Conservation (phyloP, 2,329 filamentous ascomycete species). For the Hypoxylon sp. region DNA sequence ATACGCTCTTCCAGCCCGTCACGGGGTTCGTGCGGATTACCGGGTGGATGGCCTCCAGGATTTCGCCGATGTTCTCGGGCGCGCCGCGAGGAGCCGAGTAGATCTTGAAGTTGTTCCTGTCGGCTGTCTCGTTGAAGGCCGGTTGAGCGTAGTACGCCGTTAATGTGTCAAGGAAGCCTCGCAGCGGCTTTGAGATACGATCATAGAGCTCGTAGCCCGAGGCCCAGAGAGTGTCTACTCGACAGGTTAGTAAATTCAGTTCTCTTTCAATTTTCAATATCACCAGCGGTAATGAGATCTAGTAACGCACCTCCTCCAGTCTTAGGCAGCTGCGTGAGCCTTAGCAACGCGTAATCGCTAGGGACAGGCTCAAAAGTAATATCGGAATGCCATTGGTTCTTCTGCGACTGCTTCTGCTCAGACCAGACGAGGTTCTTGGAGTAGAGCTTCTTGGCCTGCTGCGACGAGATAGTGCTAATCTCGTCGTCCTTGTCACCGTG, state of each 20-base stretch:
- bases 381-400: slow-evolving; percentile 67
- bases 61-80: slow-evolving; percentile 68
- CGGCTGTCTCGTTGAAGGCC: slow-evolving; percentile 58
- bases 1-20: slow-evolving; percentile 72
- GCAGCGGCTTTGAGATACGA: slow-evolving; percentile 63
- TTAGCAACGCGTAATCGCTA: slow-evolving; percentile 68
- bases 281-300: neutral
- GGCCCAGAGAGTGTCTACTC: slow-evolving; percentile 61
- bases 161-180: slow-evolving; percentile 63
- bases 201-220: slow-evolving; percentile 66
- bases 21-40: slow-evolving; percentile 74
- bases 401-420: slow-evolving; percentile 63
- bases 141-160: slow-evolving; percentile 61
- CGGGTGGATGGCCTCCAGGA: slow-evolving; percentile 67
- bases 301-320: slow-evolving; percentile 60
- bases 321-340: slow-evolving; percentile 62
- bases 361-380: slow-evolving; percentile 71
- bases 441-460: slow-evolving; percentile 68
- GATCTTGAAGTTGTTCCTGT: slow-evolving; percentile 59
- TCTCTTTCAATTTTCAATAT: neutral
- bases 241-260: slow-evolving; percentile 5
- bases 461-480: slow-evolving; percentile 75
- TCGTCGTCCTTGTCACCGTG: slow-evolving; percentile 70
- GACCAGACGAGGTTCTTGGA: slow-evolving; percentile 53
- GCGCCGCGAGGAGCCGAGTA: slow-evolving; percentile 65